phyloP scores from a whole-genome alignment of 1,139 yeast genomes.

The Blastobotrys elegans region DNA sequence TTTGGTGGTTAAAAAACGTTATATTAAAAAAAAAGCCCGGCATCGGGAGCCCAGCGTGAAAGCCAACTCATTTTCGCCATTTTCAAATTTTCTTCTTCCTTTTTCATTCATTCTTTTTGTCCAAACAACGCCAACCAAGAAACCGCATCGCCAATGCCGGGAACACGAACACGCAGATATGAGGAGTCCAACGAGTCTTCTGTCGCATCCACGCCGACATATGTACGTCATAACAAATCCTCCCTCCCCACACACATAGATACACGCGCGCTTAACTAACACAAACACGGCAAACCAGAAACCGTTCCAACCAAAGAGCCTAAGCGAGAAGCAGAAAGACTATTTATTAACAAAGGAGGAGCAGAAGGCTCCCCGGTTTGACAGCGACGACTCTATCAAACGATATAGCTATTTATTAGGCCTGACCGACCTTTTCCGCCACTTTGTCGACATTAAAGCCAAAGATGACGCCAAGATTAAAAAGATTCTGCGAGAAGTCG shows the following conservation, averaged over 20 bases:
- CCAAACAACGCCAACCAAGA: too few species aligned
- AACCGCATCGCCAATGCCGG: too few species aligned
- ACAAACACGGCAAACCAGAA: too few species aligned
- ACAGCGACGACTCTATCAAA: conserved; percentile 38
- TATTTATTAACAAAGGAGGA: conserved; percentile 17
- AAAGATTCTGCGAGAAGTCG: conserved; percentile 53
- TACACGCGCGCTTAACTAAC: too few species aligned
- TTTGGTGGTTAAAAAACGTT: too few species aligned
- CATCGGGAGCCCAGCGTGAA: too few species aligned
- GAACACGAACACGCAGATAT: not conserved
- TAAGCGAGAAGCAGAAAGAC: conserved; percentile 19
- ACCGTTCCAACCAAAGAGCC: conserved; percentile 13
- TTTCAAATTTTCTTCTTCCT: not conserved
- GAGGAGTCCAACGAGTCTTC: conserved; percentile 9
- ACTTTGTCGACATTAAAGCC: conserved; percentile 80
- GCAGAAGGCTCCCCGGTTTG: conserved; percentile 4
- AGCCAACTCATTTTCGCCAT: not conserved
- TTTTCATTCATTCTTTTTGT: too few species aligned
- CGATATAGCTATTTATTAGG: conserved; percentile 80
- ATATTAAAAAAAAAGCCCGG: too few species aligned
- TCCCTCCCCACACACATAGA: too few species aligned
- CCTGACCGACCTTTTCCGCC: conserved; percentile 80
- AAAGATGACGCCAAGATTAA: conserved; percentile 69
- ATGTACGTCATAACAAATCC: too few species aligned
- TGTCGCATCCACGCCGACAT: conserved; percentile 3